phyloP scores from a whole-genome alignment of 208 protist species.

The Leishmania mexicana region DNA sequence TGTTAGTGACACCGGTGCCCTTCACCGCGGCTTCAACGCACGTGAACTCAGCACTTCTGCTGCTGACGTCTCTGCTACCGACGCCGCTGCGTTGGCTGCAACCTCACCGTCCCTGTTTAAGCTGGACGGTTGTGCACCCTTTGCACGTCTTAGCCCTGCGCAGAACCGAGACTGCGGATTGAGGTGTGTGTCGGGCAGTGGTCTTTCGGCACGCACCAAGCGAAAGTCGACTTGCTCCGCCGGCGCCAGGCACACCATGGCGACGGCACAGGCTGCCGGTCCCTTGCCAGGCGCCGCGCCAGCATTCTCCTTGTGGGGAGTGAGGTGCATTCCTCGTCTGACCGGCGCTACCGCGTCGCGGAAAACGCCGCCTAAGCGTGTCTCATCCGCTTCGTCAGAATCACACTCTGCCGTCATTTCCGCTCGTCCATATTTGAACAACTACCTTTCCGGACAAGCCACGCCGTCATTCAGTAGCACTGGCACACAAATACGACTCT shows the following conservation, averaged over 20 bases:
- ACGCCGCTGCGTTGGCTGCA: background rate
- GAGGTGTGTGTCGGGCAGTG: background rate
- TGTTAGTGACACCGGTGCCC: background rate
- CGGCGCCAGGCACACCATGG: background rate
- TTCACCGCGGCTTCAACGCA: background rate
- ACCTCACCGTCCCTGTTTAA: background rate
- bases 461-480: background rate
- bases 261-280: background rate
- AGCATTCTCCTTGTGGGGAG: background rate
- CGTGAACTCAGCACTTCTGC: background rate
- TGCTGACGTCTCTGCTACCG: background rate
- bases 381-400: background rate
- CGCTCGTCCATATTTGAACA: constrained; percentile 20
- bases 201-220: background rate
- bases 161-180: background rate
- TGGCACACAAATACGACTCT: background rate
- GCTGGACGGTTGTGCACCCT: background rate
- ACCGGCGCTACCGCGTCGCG: background rate
- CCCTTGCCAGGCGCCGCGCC: background rate
- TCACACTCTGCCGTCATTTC: background rate
- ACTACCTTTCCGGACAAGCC: constrained; percentile 22
- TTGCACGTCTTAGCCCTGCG: background rate
- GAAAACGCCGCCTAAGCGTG: background rate
- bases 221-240: background rate
- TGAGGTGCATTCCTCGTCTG: constrained; percentile 4